These are phyloP conservation scores for Salix udensis DNA, from an alignment of 345 rosid genomes.

Conservation along the genomic window DNA sequence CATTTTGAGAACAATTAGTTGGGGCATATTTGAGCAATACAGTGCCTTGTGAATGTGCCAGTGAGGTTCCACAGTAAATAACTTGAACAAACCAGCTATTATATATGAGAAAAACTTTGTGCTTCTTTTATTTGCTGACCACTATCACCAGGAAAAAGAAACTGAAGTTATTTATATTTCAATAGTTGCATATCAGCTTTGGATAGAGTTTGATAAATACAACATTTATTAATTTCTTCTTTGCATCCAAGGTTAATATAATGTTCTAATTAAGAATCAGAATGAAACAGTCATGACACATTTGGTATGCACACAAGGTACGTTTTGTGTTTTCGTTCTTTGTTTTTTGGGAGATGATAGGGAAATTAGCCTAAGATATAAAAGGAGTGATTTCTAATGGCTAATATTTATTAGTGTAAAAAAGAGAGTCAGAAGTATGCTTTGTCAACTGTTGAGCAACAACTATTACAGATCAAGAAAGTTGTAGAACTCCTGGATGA, in stretches of 20 bases:
- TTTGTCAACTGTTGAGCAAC: neutral
- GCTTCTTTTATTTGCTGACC: neutral
- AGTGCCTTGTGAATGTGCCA: neutral
- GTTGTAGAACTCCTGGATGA: neutral
- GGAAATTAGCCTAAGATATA: too few relatives aligned
- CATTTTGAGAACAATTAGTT: neutral
- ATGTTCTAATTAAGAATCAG: neutral
- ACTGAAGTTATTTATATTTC: neutral
- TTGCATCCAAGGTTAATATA: neutral
- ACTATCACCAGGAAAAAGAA: neutral
- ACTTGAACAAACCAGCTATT: neutral
- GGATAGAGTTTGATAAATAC: neutral
- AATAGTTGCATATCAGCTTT: neutral
- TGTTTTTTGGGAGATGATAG: neutral
- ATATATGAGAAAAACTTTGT: neutral
- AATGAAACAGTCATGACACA: neutral
- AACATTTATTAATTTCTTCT: neutral
- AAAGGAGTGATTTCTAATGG: neutral
- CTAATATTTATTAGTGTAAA: neutral
- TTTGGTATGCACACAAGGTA: neutral
- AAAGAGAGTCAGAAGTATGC: neutral
- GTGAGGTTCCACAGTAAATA: neutral
- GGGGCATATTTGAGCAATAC: neutral
- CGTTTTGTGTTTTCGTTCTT: neutral
- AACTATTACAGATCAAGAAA: neutral